Base-by-base conservation (phyloP, 2,329 filamentous ascomycete species). In the Penicillium sp. region DNA sequence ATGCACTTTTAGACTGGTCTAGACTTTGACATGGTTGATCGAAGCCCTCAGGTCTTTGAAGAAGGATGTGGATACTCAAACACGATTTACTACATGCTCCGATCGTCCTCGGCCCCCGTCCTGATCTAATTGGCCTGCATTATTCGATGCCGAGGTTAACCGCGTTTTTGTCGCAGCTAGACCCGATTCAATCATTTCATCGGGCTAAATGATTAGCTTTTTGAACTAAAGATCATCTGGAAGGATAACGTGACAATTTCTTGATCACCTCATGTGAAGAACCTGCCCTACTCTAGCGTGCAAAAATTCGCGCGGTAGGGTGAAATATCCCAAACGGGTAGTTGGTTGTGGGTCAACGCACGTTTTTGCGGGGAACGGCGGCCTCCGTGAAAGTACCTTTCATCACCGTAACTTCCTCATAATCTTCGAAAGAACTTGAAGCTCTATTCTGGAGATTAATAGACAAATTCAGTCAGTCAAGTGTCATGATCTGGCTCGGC, bases 331-430 rank as follows among this genome's bases (percentile, higher is more conserved):
- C 26, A n/a, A 48, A 30, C 45, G 45, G 14, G 26, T 7, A 10
- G 14, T 48, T 16, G 26, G 10, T 10, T 30, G 45, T 48, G 45
- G 45, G 45, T 48, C 45, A 48, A 48, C 45, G 1, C 51, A n/a
- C 33, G 53, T 46, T 46, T 46, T 56, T 56, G 53, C 53, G 53
- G 53, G 53, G 53, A 43, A 26, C 53, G 53, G 40, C 53, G 53
- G 40, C 19, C 42, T 56, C 53, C 53, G 53, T 33, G 8, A 46
- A 42, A 11, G 19, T 19, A 10, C 7, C 8, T 7, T 19, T 6
- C 38, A 42, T 19, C n/a, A 19, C n/a, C 26, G 26, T 8, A 51
- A 26, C 11, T 14, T 1, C 22, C 25, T 45, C 19, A 26, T 45
- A 13, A 45, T 14, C 26, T 40, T 6, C 14, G 22, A 46, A 2